phyloP scores from a whole-genome alignment of 371 early-diverging fungal species.

The Smittium culicis region DNA sequence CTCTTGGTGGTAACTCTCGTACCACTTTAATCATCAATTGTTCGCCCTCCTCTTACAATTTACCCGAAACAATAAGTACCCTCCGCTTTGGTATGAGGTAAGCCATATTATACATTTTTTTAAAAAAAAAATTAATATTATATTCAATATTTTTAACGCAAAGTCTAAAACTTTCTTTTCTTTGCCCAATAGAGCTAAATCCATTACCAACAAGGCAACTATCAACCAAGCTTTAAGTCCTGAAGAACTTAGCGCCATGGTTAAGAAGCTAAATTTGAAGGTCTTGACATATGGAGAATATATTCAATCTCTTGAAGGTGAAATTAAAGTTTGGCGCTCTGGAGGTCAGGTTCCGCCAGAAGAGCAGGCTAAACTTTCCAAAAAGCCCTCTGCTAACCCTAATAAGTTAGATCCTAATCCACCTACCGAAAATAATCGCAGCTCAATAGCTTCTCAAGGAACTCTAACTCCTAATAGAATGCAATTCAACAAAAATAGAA shows the following conservation, averaged over 20 bases:
- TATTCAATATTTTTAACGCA: not conserved
- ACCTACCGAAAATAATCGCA: not conserved
- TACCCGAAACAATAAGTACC: conserved; percentile 49
- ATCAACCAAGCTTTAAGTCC: conserved; percentile 88
- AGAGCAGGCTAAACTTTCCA: conserved; percentile 44
- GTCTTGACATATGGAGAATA: conserved; percentile 65
- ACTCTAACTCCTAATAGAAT: not conserved
- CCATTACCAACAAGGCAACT: conserved; percentile 97
- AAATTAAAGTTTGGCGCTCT: conserved; percentile 72
- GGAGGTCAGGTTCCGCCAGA: conserved; percentile 59
- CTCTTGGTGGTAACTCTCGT: conserved; percentile 53
- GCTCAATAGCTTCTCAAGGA: not conserved
- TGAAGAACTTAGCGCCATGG: conserved; percentile 77
- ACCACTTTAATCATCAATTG: conserved; percentile 59
- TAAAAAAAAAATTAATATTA: not conserved
- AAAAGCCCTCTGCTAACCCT: conserved; percentile 45
- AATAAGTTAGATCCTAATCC: conserved; percentile 14
- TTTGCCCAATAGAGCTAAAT: conserved; percentile 56
- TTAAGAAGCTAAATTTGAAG: conserved; percentile 76
- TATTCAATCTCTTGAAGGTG: conserved; percentile 68
- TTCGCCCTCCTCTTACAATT: conserved; percentile 35
- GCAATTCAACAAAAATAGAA: not conserved
- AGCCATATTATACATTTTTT: too few species aligned
- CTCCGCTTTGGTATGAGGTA: conserved; percentile 93
- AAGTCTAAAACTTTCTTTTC: too few species aligned